These are phyloP conservation scores for Macrolepiota albuminosa DNA, from an alignment of 768 basidiomycete genomes.

Conservation along the genomic window DNA sequence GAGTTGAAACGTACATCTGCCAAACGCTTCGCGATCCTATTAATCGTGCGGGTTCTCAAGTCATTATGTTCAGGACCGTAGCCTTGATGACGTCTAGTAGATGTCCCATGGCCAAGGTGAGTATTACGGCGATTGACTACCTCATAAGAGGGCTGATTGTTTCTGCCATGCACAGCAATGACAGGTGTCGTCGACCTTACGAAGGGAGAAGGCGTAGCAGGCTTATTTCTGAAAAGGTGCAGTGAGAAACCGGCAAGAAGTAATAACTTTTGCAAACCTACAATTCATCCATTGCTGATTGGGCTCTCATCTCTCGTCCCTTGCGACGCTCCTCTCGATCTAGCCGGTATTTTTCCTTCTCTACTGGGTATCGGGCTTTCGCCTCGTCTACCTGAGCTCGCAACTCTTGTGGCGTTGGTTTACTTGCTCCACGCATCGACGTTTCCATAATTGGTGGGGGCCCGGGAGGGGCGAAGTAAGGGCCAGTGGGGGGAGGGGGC, in stretches of 20 bases:
- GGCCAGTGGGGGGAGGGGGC: slow-evolving; percentile 5
- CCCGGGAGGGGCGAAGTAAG: neutral
- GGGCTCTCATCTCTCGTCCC: slow-evolving; percentile 25
- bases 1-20: slow-evolving; percentile 48
- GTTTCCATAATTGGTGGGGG: slow-evolving; percentile 13
- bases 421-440: slow-evolving; percentile 15
- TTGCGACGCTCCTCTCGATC: slow-evolving; percentile 48
- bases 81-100: slow-evolving; percentile 18
- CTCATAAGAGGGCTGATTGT: slow-evolving; percentile 58
- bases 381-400: slow-evolving; percentile 56
- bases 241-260: neutral
- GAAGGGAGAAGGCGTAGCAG: neutral
- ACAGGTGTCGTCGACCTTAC: slow-evolving; percentile 10
- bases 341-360: slow-evolving; percentile 65
- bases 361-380: slow-evolving; percentile 59
- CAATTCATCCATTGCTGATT: slow-evolving; percentile 8
- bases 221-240: neutral
- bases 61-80: slow-evolving; percentile 20
- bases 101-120: slow-evolving; percentile 30
- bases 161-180: slow-evolving; percentile 59
- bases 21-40: slow-evolving; percentile 53
- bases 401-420: slow-evolving; percentile 31
- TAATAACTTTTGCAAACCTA: neutral
- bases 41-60: slow-evolving; percentile 34
- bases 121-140: slow-evolving; percentile 49